phyloP scores from a whole-genome alignment of 495 filamentous ascomycete genomes.

The Xylaria scruposa region DNA sequence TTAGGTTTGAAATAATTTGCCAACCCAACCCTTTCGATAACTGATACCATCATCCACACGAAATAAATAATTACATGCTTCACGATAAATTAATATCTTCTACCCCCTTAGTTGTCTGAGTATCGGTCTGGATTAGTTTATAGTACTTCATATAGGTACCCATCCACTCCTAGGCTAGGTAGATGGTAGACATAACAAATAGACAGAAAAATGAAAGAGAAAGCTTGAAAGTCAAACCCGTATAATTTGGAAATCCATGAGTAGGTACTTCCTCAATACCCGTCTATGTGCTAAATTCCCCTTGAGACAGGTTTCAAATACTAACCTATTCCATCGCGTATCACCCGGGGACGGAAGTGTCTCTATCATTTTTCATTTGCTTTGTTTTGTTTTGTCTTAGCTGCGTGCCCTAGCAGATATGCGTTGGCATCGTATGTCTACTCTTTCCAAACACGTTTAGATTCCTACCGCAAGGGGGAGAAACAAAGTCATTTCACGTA shows the following conservation, averaged over 20 bases:
- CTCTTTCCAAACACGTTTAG: background rate
- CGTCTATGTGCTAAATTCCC: background rate
- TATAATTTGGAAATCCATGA: no score
- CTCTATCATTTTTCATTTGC: background rate
- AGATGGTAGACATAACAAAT: no score
- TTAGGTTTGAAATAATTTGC: conserved; percentile 4
- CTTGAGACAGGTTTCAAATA: background rate
- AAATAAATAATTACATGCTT: background rate
- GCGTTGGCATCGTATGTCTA: background rate
- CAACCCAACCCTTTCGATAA: background rate
- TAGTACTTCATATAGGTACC: background rate
- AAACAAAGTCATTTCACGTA: background rate
- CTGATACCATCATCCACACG: background rate
- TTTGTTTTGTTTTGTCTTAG: background rate
- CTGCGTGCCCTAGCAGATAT: background rate
- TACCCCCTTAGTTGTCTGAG: background rate
- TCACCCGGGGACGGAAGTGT: background rate
- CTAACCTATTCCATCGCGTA: background rate
- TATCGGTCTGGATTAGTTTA: background rate
- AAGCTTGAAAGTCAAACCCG: background rate
- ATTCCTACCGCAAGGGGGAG: background rate
- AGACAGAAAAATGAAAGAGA: background rate
- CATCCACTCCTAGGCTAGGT: background rate
- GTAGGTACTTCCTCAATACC: no score
- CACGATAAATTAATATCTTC: background rate